Base-by-base conservation (phyloP, 1,284 basidiomycete genomes). In the Cerioporus squamosus region DNA sequence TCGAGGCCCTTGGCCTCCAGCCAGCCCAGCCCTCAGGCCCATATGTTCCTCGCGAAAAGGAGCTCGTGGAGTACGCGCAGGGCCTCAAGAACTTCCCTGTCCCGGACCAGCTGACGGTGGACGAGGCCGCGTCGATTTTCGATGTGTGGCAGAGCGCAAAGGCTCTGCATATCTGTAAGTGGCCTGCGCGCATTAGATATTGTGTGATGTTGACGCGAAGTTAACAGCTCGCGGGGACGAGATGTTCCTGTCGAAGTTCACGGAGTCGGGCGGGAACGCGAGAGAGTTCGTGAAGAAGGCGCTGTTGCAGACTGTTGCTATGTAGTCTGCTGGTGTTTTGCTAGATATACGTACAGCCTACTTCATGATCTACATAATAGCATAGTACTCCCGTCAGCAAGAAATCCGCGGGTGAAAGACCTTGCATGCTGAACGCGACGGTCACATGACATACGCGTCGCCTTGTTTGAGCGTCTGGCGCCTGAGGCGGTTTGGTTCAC, bases 231-330 rank as follows among this genome's bases (percentile, higher is more conserved):
- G 47, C 6, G 58, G 53, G 4, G 90, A 93, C 65, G 86, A 88
- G 68, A 62, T 84, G 9, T 92, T 92, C 74, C 71, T 93, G 66
- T 74, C 84, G 9, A 91, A 91, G 72, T 92, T 89, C 65, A 81
- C 83, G 2, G 88, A 91, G 68, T 81, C 87, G 9, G 80, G 80
- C 51, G 91, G 90, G 47, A 92, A 92, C 69, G 78, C 90, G 22
- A 78, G 89, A 55, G 83, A 86, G 54, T 91, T 93, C 65, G 86
- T 93, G 38, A 85, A 86, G 85, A 86, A 84, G 60, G 90, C 90
- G 2, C 64, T 92, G 33, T 70, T 91, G 49, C 61, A 71, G 36
- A 76, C 77, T 2, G 54, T 60, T 5, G 55, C 60, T 4, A 51
- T 64, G 53, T 64, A 59, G 59, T 38, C n/a, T 10, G 17, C 43